Conservation (phyloP, 2,329 filamentous ascomycete species). For the Penicillium brasilianum region DNA sequence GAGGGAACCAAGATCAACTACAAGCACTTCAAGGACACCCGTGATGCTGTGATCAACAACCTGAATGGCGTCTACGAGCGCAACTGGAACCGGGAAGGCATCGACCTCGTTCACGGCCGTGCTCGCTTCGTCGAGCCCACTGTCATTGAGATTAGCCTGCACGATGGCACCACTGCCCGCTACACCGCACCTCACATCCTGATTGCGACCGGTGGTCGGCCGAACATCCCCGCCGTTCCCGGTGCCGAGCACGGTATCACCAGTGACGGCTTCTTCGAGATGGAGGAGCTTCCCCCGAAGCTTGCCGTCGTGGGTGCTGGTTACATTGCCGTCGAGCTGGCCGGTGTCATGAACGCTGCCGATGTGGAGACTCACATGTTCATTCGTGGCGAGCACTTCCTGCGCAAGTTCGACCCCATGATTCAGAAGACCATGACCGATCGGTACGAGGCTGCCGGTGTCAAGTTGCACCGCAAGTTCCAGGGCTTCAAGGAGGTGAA, state of each 20-base stretch:
- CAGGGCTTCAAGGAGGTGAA: conserved; percentile 55
- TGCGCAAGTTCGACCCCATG: conserved; percentile 60
- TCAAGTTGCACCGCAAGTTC: conserved; percentile 55
- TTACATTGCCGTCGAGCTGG: conserved; percentile 58
- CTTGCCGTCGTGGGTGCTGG: conserved; percentile 57
- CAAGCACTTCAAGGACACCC: conserved; percentile 53
- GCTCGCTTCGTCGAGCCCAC: conserved; percentile 53
- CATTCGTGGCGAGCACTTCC: conserved; percentile 54
- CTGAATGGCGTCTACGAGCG: conserved; percentile 56
- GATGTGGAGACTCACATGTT: conserved; percentile 58
- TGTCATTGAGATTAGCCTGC: conserved; percentile 50
- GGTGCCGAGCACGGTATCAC: conserved; percentile 57
- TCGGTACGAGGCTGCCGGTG: conserved; percentile 55
- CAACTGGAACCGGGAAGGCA: conserved; percentile 57
- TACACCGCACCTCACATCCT: conserved; percentile 55
- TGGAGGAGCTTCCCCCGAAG: conserved; percentile 57
- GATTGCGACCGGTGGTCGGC: conserved; percentile 56
- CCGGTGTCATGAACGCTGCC: conserved; percentile 56
- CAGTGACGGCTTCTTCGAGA: conserved; percentile 58
- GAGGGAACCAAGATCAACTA: conserved; percentile 52
- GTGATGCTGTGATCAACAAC: conserved; percentile 52
- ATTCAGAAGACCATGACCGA: conserved; percentile 58
- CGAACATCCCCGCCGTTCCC: conserved; percentile 49
- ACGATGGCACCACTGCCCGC: conserved; percentile 47
- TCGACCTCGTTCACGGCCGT: conserved; percentile 56